Conservation (phyloP, 1,284 basidiomycete genomes). For the Melampsora larici-populina region DNA sequence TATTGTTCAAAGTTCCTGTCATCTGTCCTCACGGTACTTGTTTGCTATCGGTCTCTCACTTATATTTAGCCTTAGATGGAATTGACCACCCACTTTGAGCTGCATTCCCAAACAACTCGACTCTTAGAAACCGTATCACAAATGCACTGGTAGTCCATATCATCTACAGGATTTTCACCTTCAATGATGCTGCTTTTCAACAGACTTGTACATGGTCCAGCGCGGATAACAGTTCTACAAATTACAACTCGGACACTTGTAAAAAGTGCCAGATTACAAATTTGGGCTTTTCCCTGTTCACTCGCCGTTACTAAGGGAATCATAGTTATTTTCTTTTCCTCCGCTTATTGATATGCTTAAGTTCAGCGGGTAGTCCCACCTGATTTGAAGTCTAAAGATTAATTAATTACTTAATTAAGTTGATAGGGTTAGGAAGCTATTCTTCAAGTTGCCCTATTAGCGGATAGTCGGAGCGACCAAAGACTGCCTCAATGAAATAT, state of each 20-base stretch:
- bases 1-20: too few species aligned
- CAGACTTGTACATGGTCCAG: conserved; percentile 61
- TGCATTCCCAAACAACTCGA: conserved; percentile 68
- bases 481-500: conserved; percentile 21
- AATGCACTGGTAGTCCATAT: conserved; percentile 60
- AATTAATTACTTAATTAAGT: too few species aligned
- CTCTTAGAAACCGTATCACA: conserved; percentile 63
- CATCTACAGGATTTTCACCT: conserved; percentile 65
- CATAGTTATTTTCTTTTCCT: conserved; percentile 67
- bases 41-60: conserved; percentile 66
- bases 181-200: conserved; percentile 63
- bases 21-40: conserved; percentile 67
- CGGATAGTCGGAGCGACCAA: conserved; percentile 4
- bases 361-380: conserved; percentile 66
- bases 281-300: conserved; percentile 64
- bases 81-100: conserved; percentile 66
- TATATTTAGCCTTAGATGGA: conserved; percentile 67
- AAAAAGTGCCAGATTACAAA: conserved; percentile 60
- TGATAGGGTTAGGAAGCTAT: background rate
- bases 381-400: conserved; percentile 63
- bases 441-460: background rate
- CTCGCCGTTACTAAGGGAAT: conserved; percentile 64
- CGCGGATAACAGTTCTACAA: conserved; percentile 61
- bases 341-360: conserved; percentile 68
- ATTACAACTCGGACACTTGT: conserved; percentile 60